phyloP scores from a whole-genome alignment of 345 rosid genomes.

The Gossypium sturtianum region DNA sequence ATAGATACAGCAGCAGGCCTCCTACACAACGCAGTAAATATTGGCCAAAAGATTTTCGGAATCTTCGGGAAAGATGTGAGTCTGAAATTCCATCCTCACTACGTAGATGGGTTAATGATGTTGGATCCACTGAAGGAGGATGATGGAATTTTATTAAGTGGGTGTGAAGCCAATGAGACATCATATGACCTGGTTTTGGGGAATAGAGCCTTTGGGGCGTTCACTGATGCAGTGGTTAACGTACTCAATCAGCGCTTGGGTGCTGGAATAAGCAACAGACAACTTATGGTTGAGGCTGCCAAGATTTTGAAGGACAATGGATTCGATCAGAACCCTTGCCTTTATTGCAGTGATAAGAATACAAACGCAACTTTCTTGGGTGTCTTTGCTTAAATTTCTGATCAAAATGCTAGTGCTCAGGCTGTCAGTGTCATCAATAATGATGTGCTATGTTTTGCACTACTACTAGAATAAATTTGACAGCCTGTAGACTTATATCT shows the following conservation, averaged over 20 bases:
- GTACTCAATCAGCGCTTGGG: background rate
- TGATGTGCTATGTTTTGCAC: background rate
- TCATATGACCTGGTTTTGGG: background rate
- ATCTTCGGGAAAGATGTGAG: slow-evolving; percentile 26
- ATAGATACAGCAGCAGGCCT: background rate
- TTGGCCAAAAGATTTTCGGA: background rate
- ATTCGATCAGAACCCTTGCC: background rate
- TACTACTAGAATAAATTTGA: background rate
- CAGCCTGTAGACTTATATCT: background rate
- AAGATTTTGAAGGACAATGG: background rate
- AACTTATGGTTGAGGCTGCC: background rate
- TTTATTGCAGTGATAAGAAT: background rate
- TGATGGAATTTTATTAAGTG: background rate
- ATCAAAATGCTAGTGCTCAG: background rate
- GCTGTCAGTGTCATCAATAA: background rate
- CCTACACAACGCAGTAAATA: background rate
- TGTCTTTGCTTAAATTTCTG: background rate
- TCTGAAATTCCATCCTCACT: background rate
- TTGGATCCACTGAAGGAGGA: background rate
- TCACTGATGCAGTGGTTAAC: background rate
- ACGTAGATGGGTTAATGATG: background rate
- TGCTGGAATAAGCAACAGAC: background rate
- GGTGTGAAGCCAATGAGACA: background rate
- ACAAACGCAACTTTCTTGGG: background rate
- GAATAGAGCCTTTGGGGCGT: background rate